phyloP scores from a whole-genome alignment of 345 rosid genomes.

The Adansonia digitata region DNA sequence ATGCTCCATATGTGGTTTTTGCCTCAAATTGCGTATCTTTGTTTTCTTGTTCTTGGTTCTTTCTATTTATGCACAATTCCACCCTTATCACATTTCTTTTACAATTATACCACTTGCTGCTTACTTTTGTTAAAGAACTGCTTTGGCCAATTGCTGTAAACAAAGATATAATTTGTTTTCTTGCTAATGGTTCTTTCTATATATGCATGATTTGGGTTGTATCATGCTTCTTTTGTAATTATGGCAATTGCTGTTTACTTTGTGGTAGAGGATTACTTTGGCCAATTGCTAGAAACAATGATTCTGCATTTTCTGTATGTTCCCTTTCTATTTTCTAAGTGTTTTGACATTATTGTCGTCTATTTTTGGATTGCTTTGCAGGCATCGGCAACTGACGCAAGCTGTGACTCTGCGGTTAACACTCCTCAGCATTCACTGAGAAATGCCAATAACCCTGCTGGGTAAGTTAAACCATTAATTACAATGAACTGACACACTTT shows the following conservation, averaged over 20 bases:
- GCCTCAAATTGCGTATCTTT: not conserved
- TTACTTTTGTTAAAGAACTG: not conserved
- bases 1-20: not conserved
- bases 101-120: not conserved
- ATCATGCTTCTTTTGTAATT: not conserved
- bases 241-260: not conserved
- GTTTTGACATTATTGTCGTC: constrained; percentile 4
- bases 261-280: not conserved
- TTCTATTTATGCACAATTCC: not conserved
- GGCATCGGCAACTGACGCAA: constrained; percentile 74
- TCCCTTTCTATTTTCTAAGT: constrained; percentile 1
- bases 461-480: constrained; percentile 39
- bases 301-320: not conserved
- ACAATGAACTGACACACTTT: not conserved
- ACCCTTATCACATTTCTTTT: not conserved
- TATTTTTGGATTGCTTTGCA: constrained; percentile 24
- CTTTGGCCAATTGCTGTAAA: not conserved
- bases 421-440: constrained; percentile 89
- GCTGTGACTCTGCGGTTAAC: constrained; percentile 92
- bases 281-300: constrained; percentile 2
- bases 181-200: not conserved
- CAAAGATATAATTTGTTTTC: too few species aligned
- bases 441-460: constrained; percentile 97
- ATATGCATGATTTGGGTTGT: not conserved
- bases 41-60: not conserved